Conservation (phyloP, 495 filamentous ascomycete genomes). For the Lichina pygmaea region DNA sequence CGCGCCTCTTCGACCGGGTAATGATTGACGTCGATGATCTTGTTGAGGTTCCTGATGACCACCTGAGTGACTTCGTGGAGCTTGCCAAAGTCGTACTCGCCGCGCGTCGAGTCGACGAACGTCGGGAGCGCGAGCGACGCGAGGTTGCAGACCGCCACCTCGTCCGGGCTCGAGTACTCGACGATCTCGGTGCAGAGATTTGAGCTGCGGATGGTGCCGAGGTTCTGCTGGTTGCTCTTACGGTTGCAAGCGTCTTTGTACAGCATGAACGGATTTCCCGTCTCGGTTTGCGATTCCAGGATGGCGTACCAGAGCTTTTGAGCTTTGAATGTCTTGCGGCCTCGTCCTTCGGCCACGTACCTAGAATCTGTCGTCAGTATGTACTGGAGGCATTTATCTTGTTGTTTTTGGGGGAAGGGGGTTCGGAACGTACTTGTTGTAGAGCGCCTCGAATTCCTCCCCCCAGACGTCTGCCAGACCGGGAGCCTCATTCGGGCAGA, state of each 20-base stretch:
- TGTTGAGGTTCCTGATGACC: slow-evolving; percentile 80
- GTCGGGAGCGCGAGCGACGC: slow-evolving; percentile 79
- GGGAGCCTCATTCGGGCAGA: slow-evolving; percentile 89
- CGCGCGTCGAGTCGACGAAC: slow-evolving; percentile 58
- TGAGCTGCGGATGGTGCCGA: slow-evolving; percentile 91
- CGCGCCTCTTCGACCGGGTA: slow-evolving; percentile 86
- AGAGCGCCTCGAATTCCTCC: slow-evolving; percentile 87
- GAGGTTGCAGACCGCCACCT: slow-evolving; percentile 96
- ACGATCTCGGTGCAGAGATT: slow-evolving; percentile 97
- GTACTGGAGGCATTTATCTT: not conserved
- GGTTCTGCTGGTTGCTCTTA: slow-evolving; percentile 99
- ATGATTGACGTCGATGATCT: slow-evolving; percentile 90
- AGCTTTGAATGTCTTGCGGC: slow-evolving; percentile 75
- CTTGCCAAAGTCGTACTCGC: slow-evolving; percentile 79
- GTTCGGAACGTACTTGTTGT: slow-evolving; percentile 29
- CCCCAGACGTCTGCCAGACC: slow-evolving; percentile 91
- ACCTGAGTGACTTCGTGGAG: slow-evolving; percentile 80
- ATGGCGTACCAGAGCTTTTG: slow-evolving; percentile 99
- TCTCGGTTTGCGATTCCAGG: slow-evolving; percentile 92
- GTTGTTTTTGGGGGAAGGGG: slow-evolving; percentile 1
- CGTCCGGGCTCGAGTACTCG: slow-evolving; percentile 88
- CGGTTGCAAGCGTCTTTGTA: slow-evolving; percentile 97
- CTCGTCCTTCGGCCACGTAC: slow-evolving; percentile 73
- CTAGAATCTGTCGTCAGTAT: slow-evolving; percentile 5
- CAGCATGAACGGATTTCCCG: slow-evolving; percentile 95